Base-by-base conservation (phyloP, 257 asterid genomes). In the Verbena officinalis region DNA sequence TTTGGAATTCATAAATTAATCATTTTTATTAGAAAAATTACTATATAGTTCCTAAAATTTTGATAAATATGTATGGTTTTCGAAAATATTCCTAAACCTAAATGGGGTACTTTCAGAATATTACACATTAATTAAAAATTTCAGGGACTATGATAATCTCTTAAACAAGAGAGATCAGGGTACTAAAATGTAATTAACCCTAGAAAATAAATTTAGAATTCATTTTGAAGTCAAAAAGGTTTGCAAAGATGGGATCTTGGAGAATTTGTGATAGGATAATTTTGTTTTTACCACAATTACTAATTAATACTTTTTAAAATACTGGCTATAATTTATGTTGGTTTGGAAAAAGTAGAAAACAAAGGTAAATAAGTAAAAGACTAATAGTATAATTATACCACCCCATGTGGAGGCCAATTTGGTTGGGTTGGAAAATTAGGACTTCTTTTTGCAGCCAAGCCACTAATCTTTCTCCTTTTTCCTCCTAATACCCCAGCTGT, bases 331-430 rank as follows among this genome's bases (percentile, higher is more conserved):
- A 40, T 59, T 65, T 50, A 43, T 14, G 16, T 69, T 43, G 65
- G 57, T 34, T 27, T 39, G 38, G 17, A 15, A 13, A 44, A 14
- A 30, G 43, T n/a, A n/a, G n/a, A 27, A 51, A 49, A 33, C 5
- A 40, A 46, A 58, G 39, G 11, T 36, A 36, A n/a, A 36, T 36
- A 27, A 5, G n/a, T 59, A 45, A 51, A 48, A 58, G n/a, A 44
- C 30, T 24, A 64, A 19, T 70, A 36, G 39, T 55, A 55, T 62
- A 24, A 39, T 58, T 46, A 58, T n/a, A 59, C 43, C 65, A 60
- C 52, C 39, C 78, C 74, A 70, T 71, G 81, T 76, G 77, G 55
- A 66, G 39, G 64, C 71, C 74, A 48, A 43, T 23, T 59, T 63
- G 22, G 34, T 14, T 36, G 49, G 23, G 46, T 51, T 56, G 24